Evolutionary conservation across 2,329 filamentous ascomycete genomes (phyloP).

Genomic region (Ophiostoma montium): DNA sequence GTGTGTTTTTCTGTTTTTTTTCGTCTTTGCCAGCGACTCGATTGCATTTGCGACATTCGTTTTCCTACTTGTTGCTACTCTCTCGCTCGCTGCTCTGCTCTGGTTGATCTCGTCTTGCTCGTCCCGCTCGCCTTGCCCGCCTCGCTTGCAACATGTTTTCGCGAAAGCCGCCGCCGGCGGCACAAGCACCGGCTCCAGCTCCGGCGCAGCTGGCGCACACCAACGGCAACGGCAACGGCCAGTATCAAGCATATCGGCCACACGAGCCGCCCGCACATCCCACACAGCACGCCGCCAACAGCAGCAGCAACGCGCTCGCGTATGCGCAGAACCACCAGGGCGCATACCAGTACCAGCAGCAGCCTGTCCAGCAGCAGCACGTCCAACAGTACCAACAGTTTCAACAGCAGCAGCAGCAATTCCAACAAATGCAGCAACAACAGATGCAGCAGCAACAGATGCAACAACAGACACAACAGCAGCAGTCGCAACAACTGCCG

Average conservation of each 20-base stretch:
- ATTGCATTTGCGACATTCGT: background rate
- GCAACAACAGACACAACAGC: background rate
- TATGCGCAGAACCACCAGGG: conserved; percentile 2
- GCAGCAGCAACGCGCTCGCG: background rate
- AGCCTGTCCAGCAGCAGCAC: background rate
- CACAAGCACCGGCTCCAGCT: background rate
- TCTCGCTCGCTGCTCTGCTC: no score
- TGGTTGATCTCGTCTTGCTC: background rate
- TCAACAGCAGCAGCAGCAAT: background rate
- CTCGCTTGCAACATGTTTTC: background rate
- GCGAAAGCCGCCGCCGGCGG: background rate
- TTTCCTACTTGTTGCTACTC: no score
- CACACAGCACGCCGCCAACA: background rate
- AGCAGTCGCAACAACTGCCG: background rate
- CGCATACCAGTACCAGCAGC: conserved; percentile 3
- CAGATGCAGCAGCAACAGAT: background rate
- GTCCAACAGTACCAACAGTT: background rate
- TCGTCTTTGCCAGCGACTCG: background rate
- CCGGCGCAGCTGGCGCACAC: background rate
- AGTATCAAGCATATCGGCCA: background rate
- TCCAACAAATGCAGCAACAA: background rate
- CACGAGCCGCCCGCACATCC: background rate
- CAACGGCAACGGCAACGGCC: background rate
- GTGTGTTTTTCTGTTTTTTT: no score
- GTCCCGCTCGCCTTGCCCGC: background rate